These are phyloP conservation scores for Saturnispora silvae DNA, from an alignment of 805 yeast species.

Conservation along the genomic window DNA sequence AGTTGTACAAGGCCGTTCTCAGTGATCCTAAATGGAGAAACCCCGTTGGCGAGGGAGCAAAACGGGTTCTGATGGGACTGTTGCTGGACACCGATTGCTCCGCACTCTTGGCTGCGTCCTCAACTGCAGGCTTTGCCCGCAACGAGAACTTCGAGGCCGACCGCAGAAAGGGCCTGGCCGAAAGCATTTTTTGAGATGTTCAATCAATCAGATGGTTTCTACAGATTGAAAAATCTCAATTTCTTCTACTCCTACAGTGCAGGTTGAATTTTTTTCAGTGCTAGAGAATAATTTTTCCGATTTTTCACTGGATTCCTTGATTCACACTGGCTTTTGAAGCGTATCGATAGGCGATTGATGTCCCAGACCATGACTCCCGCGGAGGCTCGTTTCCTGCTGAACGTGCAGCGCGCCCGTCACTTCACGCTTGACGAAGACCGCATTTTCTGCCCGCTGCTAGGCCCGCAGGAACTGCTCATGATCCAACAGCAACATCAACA, in stretches of 20 bases:
- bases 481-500: not conserved
- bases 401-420: slow-evolving; percentile 1
- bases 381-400: slow-evolving; percentile 7
- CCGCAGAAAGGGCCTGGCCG: not conserved
- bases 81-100: slow-evolving; percentile 23
- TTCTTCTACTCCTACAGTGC: too few species aligned
- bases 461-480: not conserved
- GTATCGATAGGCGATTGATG: not conserved
- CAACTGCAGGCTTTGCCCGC: not conserved
- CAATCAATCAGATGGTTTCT: too few species aligned
- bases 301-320: too few species aligned
- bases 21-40: slow-evolving; percentile 86
- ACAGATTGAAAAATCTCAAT: too few species aligned
- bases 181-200: not conserved
- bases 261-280: too few species aligned
- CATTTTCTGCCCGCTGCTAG: slow-evolving; percentile 7
- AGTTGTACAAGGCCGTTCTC: slow-evolving; percentile 88
- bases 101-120: not conserved
- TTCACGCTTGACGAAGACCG: slow-evolving; percentile 7
- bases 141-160: slow-evolving; percentile 1
- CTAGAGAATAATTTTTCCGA: not conserved
- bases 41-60: slow-evolving; percentile 99
- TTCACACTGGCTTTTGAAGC: not conserved
- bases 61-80: slow-evolving; percentile 70
- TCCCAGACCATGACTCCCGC: slow-evolving; percentile 1